phyloP scores from a whole-genome alignment of 176 grass and related monocot species.

The Oryza brachyantha region DNA sequence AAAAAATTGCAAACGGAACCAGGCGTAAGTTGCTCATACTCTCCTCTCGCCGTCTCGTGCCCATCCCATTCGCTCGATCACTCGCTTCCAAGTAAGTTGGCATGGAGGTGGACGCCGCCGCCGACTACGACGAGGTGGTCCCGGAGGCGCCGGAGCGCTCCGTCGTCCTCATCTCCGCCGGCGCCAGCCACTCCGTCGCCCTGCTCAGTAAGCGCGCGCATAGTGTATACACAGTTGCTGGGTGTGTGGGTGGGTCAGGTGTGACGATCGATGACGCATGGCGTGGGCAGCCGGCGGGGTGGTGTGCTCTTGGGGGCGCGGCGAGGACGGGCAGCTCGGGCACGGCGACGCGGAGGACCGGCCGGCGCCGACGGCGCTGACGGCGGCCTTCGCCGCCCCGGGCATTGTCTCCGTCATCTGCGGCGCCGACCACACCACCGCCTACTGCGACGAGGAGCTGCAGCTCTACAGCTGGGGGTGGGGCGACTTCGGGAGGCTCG shows the following conservation, averaged over 20 bases:
- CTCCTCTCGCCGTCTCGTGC: too few relatives aligned
- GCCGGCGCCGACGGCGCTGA: slow-evolving; percentile 50
- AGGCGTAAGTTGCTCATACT: too few relatives aligned
- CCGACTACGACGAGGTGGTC: slow-evolving; percentile 14
- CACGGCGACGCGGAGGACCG: slow-evolving; percentile 81
- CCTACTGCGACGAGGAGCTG: slow-evolving; percentile 46
- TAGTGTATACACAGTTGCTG: too few relatives aligned
- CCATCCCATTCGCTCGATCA: too few relatives aligned
- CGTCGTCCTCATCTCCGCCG: slow-evolving; percentile 60
- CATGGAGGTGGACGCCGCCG: background rate
- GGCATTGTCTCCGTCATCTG: slow-evolving; percentile 56
- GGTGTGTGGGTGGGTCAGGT: too few relatives aligned
- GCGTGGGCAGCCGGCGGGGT: slow-evolving; percentile 29
- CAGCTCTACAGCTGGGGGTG: slow-evolving; percentile 80
- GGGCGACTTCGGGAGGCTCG: slow-evolving; percentile 79
- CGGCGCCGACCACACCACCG: slow-evolving; percentile 73
- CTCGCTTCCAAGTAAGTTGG: too few relatives aligned
- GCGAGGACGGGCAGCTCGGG: slow-evolving; percentile 75
- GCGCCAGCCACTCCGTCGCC: slow-evolving; percentile 66
- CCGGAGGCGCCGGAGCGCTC: slow-evolving; percentile 24
- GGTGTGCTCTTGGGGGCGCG: slow-evolving; percentile 74
- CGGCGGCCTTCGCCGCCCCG: slow-evolving; percentile 37
- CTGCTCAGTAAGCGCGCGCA: slow-evolving; percentile 68
- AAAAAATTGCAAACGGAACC: too few relatives aligned
- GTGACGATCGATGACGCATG: background rate